phyloP scores from a whole-genome alignment of 1,284 basidiomycete species.

The Veloboletus limbatus region DNA sequence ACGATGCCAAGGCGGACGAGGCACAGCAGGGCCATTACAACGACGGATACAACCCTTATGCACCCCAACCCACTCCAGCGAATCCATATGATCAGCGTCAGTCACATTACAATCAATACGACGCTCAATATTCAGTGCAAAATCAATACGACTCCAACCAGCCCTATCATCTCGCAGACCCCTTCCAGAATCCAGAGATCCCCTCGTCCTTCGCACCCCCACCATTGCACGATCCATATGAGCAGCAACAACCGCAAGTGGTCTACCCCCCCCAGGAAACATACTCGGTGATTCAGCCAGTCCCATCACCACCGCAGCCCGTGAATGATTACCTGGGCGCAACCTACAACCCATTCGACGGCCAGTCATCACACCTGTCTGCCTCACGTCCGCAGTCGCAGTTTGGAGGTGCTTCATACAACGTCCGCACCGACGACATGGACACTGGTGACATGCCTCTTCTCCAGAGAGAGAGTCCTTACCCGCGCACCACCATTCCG shows the following conservation, averaged over 20 bases:
- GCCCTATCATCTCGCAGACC: conserved; percentile 24
- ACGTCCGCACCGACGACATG: conserved; percentile 37
- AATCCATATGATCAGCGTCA: conserved; percentile 25
- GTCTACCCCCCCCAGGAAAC: conserved; percentile 20
- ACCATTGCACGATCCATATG: conserved; percentile 29
- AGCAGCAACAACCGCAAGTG: conserved; percentile 32
- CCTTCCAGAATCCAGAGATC: conserved; percentile 20
- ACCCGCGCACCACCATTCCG: conserved; percentile 34
- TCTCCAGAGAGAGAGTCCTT: conserved; percentile 44
- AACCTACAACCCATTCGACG: conserved; percentile 25
- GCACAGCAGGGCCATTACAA: conserved; percentile 53
- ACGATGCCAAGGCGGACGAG: conserved; percentile 47
- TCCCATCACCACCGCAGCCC: conserved; percentile 23
- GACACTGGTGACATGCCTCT: conserved; percentile 63
- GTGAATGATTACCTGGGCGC: conserved; percentile 28
- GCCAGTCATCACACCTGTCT: conserved; percentile 16
- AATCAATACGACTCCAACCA: conserved; percentile 30
- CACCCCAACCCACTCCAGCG: conserved; percentile 23
- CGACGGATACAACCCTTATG: conserved; percentile 51
- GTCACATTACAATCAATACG: conserved; percentile 16
- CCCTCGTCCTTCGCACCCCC: conserved; percentile 20
- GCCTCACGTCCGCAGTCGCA: conserved; percentile 25
- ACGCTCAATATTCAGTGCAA: conserved; percentile 16
- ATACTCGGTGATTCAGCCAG: conserved; percentile 14
- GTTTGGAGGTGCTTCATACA: conserved; percentile 37